Base-by-base conservation (phyloP, 257 asterid species). In the Nemophila menziesii region DNA sequence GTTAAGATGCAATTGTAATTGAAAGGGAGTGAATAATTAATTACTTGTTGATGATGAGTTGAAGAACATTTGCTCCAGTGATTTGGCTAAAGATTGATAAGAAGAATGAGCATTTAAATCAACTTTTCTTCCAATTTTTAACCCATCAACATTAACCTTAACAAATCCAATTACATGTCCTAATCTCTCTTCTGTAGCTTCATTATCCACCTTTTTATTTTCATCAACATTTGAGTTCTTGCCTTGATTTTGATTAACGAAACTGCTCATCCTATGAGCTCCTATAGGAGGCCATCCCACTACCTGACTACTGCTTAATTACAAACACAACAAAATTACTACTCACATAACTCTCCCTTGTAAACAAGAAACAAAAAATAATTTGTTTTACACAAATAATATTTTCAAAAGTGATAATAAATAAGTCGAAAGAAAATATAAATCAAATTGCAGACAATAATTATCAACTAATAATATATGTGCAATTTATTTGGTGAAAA, bases 251-350 rank as follows among this genome's bases (percentile, higher is more conserved):
- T 78, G 89, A 67, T 66, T 78, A 27, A 62, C 80, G 70, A 86
- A 51, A 26, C 78, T 78, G 68, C 72, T 81, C 79, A 81, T 76
- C 46, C 93, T 75, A 51, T 69, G 71, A 12, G 86, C 60, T 64
- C 85, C 72, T 40, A 86, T 55, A 14, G 96, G 96, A 37, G 96
- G 96, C 96, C 96, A 86, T 60, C 96, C 96, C 68, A 86, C 96
- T 48, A 86, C 86, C 62, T 86, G 96, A 48, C 83, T 78, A 85
- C 71, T 75, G n/a, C n/a, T n/a, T n/a, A 26, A 26, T 26, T 5
- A 26, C 33, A 10, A 26, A 26, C 10, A 5, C 33, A 26, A 26
- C 6, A 4, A 4, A 26, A 4, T 26, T 4, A 26, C 10, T 26
- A 26, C 10, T 4, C 33, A 26, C 33, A 10, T 26, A 5, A 5